These are phyloP conservation scores for Globisporangium takayamanum DNA, from an alignment of 352 stramenopile genomes.

Conservation along the genomic window DNA sequence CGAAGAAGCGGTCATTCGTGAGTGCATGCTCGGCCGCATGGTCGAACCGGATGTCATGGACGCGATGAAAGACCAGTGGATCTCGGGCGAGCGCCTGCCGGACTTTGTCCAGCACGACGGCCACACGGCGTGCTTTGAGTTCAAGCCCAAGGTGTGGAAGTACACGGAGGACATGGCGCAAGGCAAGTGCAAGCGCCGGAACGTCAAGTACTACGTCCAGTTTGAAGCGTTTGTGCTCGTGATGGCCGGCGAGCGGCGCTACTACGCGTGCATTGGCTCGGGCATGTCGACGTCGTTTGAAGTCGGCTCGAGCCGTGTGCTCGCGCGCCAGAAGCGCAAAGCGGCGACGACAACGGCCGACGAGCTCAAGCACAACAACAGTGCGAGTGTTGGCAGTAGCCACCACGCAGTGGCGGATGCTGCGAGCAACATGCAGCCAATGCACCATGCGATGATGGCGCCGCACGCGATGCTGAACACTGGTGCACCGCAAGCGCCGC, in stretches of 20 bases:
- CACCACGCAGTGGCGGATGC: slow-evolving; percentile 1
- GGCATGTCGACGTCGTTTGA: slow-evolving; percentile 85
- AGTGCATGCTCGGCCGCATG: slow-evolving; percentile 79
- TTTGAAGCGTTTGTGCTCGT: slow-evolving; percentile 84
- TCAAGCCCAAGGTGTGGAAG: slow-evolving; percentile 88
- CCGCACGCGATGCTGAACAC: slow-evolving; percentile 12
- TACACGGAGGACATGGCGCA: slow-evolving; percentile 87
- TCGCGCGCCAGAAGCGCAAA: slow-evolving; percentile 82
- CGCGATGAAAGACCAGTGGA: slow-evolving; percentile 83
- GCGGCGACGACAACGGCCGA: slow-evolving; percentile 34
- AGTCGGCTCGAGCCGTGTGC: slow-evolving; percentile 74
- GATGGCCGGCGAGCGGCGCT: slow-evolving; percentile 59
- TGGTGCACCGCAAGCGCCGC: not conserved
- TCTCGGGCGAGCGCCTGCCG: slow-evolving; percentile 71
- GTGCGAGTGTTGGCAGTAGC: slow-evolving; percentile 1
- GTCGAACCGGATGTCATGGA: slow-evolving; percentile 76
- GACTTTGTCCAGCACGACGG: slow-evolving; percentile 76
- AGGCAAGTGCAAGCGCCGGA: slow-evolving; percentile 83
- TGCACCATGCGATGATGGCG: slow-evolving; percentile 31
- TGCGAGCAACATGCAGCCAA: slow-evolving; percentile 13
- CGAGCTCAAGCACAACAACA: slow-evolving; percentile 21
- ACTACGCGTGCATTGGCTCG: slow-evolving; percentile 82
- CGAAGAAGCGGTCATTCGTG: slow-evolving; percentile 73
- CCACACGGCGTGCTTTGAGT: slow-evolving; percentile 76
- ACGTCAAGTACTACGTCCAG: slow-evolving; percentile 87